Base-by-base conservation (phyloP, 2,329 filamentous ascomycete species). In the Exutisphaerella laricina region DNA sequence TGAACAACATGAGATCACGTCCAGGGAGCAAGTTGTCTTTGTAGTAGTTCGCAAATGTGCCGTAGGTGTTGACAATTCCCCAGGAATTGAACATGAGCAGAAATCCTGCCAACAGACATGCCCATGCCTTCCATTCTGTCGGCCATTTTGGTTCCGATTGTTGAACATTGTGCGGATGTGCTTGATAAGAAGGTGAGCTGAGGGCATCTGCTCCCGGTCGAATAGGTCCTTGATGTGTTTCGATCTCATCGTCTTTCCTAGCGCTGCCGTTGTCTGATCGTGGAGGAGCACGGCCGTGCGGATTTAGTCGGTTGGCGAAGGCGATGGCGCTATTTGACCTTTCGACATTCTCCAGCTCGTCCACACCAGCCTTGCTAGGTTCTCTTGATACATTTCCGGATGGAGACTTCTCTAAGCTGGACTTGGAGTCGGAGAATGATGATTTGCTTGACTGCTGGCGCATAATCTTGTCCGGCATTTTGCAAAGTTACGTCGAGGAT, bases 1-100 rank as follows among this genome's bases (percentile, higher is more conserved):
- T 73, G 35, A 73, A 57, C 28, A 65, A 53, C 5, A 71, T 51
- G 22, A 71, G 58, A 45, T 69, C 65, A 14, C 59, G 48, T 4
- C 55, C 58, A 4, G 63, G 61, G 2, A 74, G 58, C 7, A 73
- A 65, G 33, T 66, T 57, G 37, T 71, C 65, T 46, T 66, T 66
- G 52, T 75, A 74, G 57, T 67, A 73, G 1, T 69, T 72, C 1
- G 68, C 62, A 56, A 70, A 74, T 3, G 71, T 73, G 26, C 72
- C 72, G 43, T 70, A 74, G 4, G 70, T 66, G 46, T 72, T 73
- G 22, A 73, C 68, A 1, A 72, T 42, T 14, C 56, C 56, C 57
- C 57, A 60, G 20, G 56, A 58, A 39, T 59, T 58, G 53, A 58
- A 58, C 71, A 74, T 74, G 41, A 73, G 67, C 43, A 72, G 65